Conservation (phyloP, 768 basidiomycete species). For the Psilocybe subaeruginosa region DNA sequence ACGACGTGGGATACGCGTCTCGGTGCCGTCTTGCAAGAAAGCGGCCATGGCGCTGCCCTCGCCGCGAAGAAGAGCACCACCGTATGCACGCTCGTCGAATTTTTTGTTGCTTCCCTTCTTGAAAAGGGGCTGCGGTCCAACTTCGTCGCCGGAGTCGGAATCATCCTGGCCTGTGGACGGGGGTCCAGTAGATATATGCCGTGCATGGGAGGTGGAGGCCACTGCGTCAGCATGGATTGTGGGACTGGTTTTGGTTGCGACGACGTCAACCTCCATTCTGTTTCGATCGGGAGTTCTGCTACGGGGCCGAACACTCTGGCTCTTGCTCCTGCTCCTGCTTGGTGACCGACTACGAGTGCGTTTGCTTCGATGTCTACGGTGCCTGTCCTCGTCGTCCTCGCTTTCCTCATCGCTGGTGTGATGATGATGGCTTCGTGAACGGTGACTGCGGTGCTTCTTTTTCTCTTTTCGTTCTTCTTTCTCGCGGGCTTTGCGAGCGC, state of each 20-base stretch:
- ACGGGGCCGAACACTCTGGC: conserved; percentile 17
- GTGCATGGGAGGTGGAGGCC: conserved; percentile 8
- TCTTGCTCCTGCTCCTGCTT: conserved; percentile 3
- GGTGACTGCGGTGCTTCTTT: conserved; percentile 31
- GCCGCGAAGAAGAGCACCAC: conserved; percentile 87
- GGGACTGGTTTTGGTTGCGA: not conserved
- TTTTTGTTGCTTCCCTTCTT: conserved; percentile 48
- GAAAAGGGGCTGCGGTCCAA: conserved; percentile 78
- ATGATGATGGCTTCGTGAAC: conserved; percentile 32
- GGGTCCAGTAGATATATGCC: conserved; percentile 15
- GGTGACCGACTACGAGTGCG: conserved; percentile 9
- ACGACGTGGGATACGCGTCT: conserved; percentile 92
- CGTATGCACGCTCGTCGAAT: conserved; percentile 85
- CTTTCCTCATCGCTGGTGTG: conserved; percentile 36
- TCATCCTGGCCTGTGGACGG: conserved; percentile 35
- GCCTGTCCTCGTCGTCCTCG: conserved; percentile 34
- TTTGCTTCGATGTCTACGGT: conserved; percentile 24
- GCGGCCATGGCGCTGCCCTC: conserved; percentile 99
- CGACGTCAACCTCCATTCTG: conserved; percentile 20
- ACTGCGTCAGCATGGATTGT: not conserved
- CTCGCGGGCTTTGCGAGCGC: conserved; percentile 48
- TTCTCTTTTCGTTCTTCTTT: conserved; percentile 42
- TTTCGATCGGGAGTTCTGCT: conserved; percentile 17
- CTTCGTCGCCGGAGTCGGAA: conserved; percentile 57
- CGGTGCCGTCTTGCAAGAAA: conserved; percentile 84